Evolutionary conservation across 176 grass and related monocot species (phyloP), one percentile per base, ranked within the genome.

Genomic region (Zea luxurians): DNA sequence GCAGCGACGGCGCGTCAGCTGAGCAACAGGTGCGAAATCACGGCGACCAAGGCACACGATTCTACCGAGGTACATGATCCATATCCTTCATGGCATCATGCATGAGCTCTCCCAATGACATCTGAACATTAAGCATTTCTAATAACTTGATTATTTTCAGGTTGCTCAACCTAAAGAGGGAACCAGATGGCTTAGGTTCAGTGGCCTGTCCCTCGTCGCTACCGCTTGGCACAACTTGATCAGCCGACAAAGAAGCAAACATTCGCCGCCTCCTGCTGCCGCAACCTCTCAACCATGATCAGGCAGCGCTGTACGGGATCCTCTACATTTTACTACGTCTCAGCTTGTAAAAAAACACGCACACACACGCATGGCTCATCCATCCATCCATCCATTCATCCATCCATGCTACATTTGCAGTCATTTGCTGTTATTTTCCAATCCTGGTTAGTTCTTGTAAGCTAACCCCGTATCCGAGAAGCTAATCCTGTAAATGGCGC

Each of bases 1-100:
- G 89, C 89, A 90, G 84, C 80, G 45, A 61, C 77, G 10, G 13
- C 77, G 68, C 68, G 45, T 71, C 44, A 77, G 49, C 11, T 43
- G 45, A 66, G 52, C 12, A 81, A 66, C 43, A 81, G 65, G 34
- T 53, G 80, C 15, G 71, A 64, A 1, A 37, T 20, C 50, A 10
- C 48, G 17, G 65, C 9, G 43, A 48, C 42, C 34, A 59, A 77
- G 17, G 4, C 40, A 64, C 18, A 43, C 18, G 21, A 49, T 7
- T 63, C 73, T 48, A 27, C 4, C 61, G 66, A 89, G 83, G 87
- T 89, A 81, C 7, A 55, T 17, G 27, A 35, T 18, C 53, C 17
- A 7, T 20, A 60, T 10, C 37, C 6, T 68, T 1, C 13, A 20
- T 41, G 0, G 4, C 36, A 3, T 43, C 40, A 66, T 13, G 41